Evolutionary conservation across 129 eudicot species (phyloP).

Genomic region (Helichrysum umbraculigerum): DNA sequence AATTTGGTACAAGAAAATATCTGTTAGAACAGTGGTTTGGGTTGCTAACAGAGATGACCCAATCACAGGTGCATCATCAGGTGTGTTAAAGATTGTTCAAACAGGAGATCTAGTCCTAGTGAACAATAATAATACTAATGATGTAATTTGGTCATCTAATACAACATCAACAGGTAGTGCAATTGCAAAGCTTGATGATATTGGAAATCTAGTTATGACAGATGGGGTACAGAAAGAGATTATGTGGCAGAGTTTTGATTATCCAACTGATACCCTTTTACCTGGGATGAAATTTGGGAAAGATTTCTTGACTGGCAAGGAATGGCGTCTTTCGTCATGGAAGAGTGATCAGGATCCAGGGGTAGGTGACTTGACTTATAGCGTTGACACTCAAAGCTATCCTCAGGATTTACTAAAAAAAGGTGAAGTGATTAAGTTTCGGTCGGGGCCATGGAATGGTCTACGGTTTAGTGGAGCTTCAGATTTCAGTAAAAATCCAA

Average conservation of each 20-base stretch:
- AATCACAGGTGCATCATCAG: slow-evolving; percentile 16
- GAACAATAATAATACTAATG: background rate
- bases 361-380: slow-evolving; percentile 18
- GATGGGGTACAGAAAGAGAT: background rate
- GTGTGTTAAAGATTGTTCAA: slow-evolving; percentile 21
- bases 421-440: slow-evolving; percentile 9
- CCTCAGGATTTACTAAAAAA: slow-evolving; percentile 24
- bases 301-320: slow-evolving; percentile 11
- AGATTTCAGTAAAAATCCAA: background rate
- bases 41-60: slow-evolving; percentile 46
- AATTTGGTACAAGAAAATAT: slow-evolving; percentile 43
- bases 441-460: slow-evolving; percentile 33
- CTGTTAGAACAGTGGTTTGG: slow-evolving; percentile 42
- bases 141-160: slow-evolving; percentile 37
- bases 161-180: slow-evolving; percentile 12
- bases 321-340: slow-evolving; percentile 26
- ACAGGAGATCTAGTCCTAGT: slow-evolving; percentile 35
- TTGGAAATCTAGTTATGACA: slow-evolving; percentile 24
- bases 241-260: slow-evolving; percentile 34
- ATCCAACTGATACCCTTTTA: slow-evolving; percentile 31
- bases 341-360: slow-evolving; percentile 24
- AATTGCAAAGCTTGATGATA: slow-evolving; percentile 24
- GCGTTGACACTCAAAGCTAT: slow-evolving; percentile 15
- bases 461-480: slow-evolving; percentile 24
- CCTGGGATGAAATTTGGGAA: slow-evolving; percentile 31